Evolutionary conservation across 257 asterid species (phyloP).

Genomic region (Nicotiana noctiflora): DNA sequence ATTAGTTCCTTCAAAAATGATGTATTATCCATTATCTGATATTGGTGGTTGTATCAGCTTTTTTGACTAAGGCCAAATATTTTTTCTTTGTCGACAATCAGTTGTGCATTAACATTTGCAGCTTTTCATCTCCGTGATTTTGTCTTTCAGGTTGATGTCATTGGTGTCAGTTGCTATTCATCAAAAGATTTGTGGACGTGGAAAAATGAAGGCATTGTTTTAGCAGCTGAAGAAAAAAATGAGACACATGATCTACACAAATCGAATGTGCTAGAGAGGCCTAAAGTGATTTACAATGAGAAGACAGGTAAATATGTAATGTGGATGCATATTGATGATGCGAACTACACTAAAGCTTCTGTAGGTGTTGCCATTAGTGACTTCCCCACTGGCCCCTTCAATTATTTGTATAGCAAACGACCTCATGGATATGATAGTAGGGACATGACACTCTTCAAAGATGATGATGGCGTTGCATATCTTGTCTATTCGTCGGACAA

Average conservation of each 20-base stretch:
- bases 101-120: neutral
- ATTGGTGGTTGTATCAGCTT: neutral
- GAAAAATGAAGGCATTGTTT: conserved; percentile 94
- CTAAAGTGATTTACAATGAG: conserved; percentile 84
- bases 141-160: conserved; percentile 71
- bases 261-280: conserved; percentile 85
- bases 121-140: neutral
- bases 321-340: conserved; percentile 97
- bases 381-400: conserved; percentile 73
- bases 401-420: conserved; percentile 61
- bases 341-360: conserved; percentile 86
- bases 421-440: conserved; percentile 93
- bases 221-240: conserved; percentile 58
- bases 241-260: conserved; percentile 78
- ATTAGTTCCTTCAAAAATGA: neutral
- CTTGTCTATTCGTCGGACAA: conserved; percentile 78
- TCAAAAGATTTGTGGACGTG: conserved; percentile 90
- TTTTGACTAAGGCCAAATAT: neutral
- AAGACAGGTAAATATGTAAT: conserved; percentile 59
- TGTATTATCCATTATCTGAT: neutral
- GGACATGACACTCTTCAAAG: conserved; percentile 95
- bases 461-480: conserved; percentile 68
- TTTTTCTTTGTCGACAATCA: neutral
- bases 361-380: conserved; percentile 66
- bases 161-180: conserved; percentile 94